These are phyloP conservation scores for Lanmaoa rubissima DNA, from an alignment of 768 basidiomycete genomes.

Conservation along the genomic window DNA sequence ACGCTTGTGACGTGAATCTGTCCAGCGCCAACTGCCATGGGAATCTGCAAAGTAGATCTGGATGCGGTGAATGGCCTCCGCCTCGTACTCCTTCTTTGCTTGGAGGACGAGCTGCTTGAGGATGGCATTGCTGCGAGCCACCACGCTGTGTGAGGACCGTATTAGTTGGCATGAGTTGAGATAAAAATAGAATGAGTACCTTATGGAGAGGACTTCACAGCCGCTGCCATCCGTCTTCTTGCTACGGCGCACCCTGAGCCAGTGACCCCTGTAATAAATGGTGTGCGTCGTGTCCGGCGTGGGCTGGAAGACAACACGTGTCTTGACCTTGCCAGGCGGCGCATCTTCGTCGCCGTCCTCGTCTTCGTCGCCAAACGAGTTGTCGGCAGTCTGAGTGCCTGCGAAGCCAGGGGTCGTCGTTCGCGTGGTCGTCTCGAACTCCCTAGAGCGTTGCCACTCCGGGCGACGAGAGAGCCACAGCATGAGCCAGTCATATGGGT, in stretches of 20 bases:
- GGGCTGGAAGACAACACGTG: slow-evolving; percentile 84
- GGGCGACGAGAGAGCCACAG: slow-evolving; percentile 83
- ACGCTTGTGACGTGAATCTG: slow-evolving; percentile 82
- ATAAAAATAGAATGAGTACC: slow-evolving; percentile 39
- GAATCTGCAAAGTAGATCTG: slow-evolving; percentile 90
- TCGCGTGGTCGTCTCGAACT: slow-evolving; percentile 86
- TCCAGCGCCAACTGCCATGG: slow-evolving; percentile 86
- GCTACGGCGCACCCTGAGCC: slow-evolving; percentile 72
- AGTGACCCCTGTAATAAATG: slow-evolving; percentile 82
- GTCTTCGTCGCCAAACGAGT: slow-evolving; percentile 53
- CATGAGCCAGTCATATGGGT: slow-evolving; percentile 91
- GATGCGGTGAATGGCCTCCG: slow-evolving; percentile 81
- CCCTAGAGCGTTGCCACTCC: slow-evolving; percentile 86
- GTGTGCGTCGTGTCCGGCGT: slow-evolving; percentile 87
- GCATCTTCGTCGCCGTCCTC: slow-evolving; percentile 46
- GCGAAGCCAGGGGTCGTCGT: slow-evolving; percentile 60
- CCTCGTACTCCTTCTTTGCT: slow-evolving; percentile 88
- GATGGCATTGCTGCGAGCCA: slow-evolving; percentile 79
- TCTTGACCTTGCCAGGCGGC: slow-evolving; percentile 62
- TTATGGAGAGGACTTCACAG: slow-evolving; percentile 75
- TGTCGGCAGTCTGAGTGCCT: slow-evolving; percentile 44
- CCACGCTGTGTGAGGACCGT: slow-evolving; percentile 50
- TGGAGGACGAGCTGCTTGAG: slow-evolving; percentile 87
- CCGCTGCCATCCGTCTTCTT: slow-evolving; percentile 67
- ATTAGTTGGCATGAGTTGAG: slow-evolving; percentile 13